phyloP scores from a whole-genome alignment of 73 alveolate species.

The Vitrella brassicaformis region DNA sequence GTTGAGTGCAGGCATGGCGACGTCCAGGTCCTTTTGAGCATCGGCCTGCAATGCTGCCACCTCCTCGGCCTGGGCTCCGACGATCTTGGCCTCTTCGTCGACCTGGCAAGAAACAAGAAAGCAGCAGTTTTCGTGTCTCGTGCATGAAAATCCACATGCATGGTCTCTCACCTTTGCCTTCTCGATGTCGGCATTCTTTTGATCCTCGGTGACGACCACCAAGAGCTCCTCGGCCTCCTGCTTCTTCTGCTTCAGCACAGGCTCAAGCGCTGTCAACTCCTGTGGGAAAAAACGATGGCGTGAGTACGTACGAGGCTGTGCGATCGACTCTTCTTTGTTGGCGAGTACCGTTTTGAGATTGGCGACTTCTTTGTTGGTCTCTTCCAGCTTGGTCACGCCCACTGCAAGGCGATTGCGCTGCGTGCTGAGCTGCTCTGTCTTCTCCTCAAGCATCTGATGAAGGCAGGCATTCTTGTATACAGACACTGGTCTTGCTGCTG shows the following conservation, averaged over 20 bases:
- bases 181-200: slow-evolving; percentile 78
- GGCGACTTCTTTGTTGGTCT: slow-evolving; percentile 76
- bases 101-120: too few species aligned
- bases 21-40: slow-evolving; percentile 81
- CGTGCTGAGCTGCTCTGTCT: slow-evolving; percentile 66
- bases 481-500: neutral
- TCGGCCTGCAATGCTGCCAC: slow-evolving; percentile 63
- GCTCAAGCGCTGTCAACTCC: slow-evolving; percentile 81
- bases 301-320: too few species aligned
- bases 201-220: slow-evolving; percentile 75
- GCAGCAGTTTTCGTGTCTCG: too few species aligned
- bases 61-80: slow-evolving; percentile 25
- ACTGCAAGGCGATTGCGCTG: slow-evolving; percentile 70
- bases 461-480: slow-evolving; percentile 40
- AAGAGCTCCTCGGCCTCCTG: slow-evolving; percentile 72
- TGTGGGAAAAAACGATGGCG: too few species aligned
- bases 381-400: slow-evolving; percentile 76
- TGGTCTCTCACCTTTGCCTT: slow-evolving; percentile 50
- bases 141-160: slow-evolving; percentile 58
- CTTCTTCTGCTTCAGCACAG: slow-evolving; percentile 72
- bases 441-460: slow-evolving; percentile 39
- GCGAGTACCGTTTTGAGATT: too few species aligned
- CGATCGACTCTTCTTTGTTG: too few species aligned
- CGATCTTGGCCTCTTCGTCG: neutral
- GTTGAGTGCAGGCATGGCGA: slow-evolving; percentile 72